Conservation (phyloP, 208 protist species). For the Crithidia thermophila region DNA sequence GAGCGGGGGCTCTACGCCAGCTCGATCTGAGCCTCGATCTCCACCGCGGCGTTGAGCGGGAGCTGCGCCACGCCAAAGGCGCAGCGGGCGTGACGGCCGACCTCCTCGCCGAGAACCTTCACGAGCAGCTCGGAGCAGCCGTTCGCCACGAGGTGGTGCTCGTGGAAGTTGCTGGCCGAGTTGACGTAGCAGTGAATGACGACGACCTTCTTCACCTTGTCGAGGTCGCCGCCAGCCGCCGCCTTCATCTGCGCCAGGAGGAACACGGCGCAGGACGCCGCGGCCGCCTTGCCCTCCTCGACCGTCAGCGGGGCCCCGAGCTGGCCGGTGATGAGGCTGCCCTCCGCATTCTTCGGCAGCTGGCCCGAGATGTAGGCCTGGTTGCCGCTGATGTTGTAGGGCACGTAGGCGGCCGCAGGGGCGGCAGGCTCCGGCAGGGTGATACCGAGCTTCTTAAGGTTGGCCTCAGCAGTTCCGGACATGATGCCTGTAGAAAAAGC, state of each 20-base stretch:
- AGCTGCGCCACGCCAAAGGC: conserved; percentile 76
- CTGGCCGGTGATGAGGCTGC: conserved; percentile 53
- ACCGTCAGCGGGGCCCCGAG: conserved; percentile 51
- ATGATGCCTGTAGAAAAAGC: conserved; percentile 23
- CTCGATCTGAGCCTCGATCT: conserved; percentile 74
- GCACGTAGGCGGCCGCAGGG: conserved; percentile 72
- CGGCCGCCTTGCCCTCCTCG: conserved; percentile 67
- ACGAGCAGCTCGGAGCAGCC: conserved; percentile 79
- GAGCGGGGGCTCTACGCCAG: conserved; percentile 13
- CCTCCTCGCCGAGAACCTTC: conserved; percentile 62
- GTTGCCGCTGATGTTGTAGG: conserved; percentile 47
- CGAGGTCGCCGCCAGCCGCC: conserved; percentile 56
- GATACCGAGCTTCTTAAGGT: conserved; percentile 64
- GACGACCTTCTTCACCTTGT: conserved; percentile 71
- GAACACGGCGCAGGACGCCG: conserved; percentile 43
- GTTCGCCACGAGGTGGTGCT: conserved; percentile 75
- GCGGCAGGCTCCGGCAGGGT: conserved; percentile 58
- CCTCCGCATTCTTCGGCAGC: conserved; percentile 61
- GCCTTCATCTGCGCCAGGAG: conserved; percentile 69
- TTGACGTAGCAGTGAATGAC: conserved; percentile 83
- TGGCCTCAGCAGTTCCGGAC: conserved; percentile 40
- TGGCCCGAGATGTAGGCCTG: conserved; percentile 76
- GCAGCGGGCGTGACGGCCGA: conserved; percentile 73
- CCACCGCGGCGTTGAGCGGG: conserved; percentile 67
- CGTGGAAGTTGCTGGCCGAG: conserved; percentile 55